These are phyloP conservation scores for Phaeosphaeriaceae sp. DNA, from an alignment of 2,329 filamentous ascomycete genomes.

Conservation along the genomic window DNA sequence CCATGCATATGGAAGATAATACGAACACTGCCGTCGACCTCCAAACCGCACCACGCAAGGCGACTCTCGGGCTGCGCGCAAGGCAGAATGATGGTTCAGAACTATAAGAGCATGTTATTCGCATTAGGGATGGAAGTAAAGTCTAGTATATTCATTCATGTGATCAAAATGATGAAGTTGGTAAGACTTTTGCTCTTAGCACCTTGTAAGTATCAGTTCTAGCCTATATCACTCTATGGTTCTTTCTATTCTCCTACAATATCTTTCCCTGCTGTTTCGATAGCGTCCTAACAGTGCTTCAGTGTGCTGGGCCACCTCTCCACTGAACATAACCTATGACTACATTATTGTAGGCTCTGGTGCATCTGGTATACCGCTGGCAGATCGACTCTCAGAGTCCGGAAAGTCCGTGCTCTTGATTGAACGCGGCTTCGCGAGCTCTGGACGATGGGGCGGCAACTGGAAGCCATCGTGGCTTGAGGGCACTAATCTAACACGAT, in stretches of 20 bases:
- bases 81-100: neutral
- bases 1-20: neutral
- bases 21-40: neutral
- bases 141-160: neutral
- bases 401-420: conserved; percentile 66
- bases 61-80: neutral
- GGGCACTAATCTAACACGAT: conserved; percentile 67
- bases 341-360: conserved; percentile 67
- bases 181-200: neutral
- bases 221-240: no score
- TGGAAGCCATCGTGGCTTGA: conserved; percentile 65
- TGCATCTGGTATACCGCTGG: conserved; percentile 62
- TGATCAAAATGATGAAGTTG: neutral
- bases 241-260: no score
- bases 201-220: neutral
- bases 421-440: conserved; percentile 56
- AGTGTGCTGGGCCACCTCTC: conserved; percentile 9
- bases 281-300: neutral
- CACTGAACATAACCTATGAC: conserved; percentile 57
- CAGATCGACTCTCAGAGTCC: conserved; percentile 64
- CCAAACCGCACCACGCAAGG: neutral
- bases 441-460: conserved; percentile 65
- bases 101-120: neutral
- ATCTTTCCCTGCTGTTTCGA: no score
- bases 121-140: neutral